Evolutionary conservation across 345 rosid genomes (phyloP), one percentile per base, ranked within the genome.

Genomic region (Kernera saxatilis): DNA sequence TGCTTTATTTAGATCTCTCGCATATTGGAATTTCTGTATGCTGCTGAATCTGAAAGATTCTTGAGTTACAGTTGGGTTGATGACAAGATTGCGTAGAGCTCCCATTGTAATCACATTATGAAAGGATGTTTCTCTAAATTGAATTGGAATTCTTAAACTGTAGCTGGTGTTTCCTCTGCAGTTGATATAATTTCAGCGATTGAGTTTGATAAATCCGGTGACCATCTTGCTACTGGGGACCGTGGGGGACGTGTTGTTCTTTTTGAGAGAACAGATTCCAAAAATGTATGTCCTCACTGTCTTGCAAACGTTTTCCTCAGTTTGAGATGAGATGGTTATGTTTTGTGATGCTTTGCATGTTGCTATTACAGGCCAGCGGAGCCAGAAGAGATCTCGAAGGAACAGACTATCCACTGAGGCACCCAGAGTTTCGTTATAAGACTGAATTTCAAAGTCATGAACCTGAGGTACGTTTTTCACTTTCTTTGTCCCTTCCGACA

Each of bases 361-460:
- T 63, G 15, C 1, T 55, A 14, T 48, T 41, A 39, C 43, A 74
- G 78, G 7, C 27, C 41, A 56, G 22, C 49, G 78, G 78, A 74
- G 43, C 35, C 0, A 65, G 67, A 19, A 74, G 52, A 51, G 78
- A 74, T 37, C 67, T 87, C 22, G 97, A 93, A 82, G 85, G 82
- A 65, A 77, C 80, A 33, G 92, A 86, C 71, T 83, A 62, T 81
- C 64, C 90, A 30, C 77, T 54, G 67, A 87, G 89, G 84, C 97
- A 90, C 73, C 97, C 97, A 2, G 97, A 93, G 69, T 93, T 87
- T 75, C 96, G 92, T 33, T 93, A 93, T 80, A 93, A 90, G 78
- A 90, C 97, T 23, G 98, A 93, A 70, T 93, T 93, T 78, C 98
- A 93, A 82, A 93, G 97, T 86, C 98, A 90, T 80, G 96, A 93